A percentile compares a stretch with the other conserved stretches of the same genome.
phyloP scores from a whole-genome alignment of 768 basidiomycete species.

The Kwoniella bestiolae region DNA sequence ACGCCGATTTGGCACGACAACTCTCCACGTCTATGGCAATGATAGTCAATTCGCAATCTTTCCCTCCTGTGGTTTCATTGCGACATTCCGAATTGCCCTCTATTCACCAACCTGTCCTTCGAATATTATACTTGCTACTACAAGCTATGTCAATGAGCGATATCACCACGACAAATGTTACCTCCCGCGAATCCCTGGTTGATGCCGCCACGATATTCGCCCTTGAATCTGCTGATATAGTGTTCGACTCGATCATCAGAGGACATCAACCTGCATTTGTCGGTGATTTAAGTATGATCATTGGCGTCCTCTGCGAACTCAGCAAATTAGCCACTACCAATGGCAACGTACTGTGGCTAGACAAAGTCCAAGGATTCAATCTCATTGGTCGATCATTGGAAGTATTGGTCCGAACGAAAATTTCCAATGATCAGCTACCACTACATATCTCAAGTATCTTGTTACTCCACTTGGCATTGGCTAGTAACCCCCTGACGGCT shows the following conservation, averaged over 20 bases:
- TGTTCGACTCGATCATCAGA: constrained; percentile 34
- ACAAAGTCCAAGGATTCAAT: constrained; percentile 77
- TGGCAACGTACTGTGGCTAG: constrained; percentile 72
- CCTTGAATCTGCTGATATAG: constrained; percentile 59
- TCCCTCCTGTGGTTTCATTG: constrained; percentile 74
- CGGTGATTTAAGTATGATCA: constrained; percentile 35
- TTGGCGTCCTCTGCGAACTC: constrained; percentile 43
- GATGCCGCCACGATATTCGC: constrained; percentile 64
- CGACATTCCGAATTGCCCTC: constrained; percentile 67
- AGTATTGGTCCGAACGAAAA: constrained; percentile 69
- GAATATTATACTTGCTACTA: constrained; percentile 77
- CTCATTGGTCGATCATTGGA: constrained; percentile 76
- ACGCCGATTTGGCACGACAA: constrained; percentile 67
- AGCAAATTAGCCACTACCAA: constrained; percentile 16
- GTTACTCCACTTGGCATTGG: constrained; percentile 82
- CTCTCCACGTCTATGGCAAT: constrained; percentile 67
- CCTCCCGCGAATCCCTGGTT: constrained; percentile 68
- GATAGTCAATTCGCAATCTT: constrained; percentile 73
- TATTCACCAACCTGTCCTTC: constrained; percentile 79
- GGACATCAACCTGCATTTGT: constrained; percentile 15
- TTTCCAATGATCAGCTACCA: constrained; percentile 62
- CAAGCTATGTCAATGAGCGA: constrained; percentile 63
- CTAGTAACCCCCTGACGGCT: constrained; percentile 73
- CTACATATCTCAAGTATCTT: constrained; percentile 78
- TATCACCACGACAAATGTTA: constrained; percentile 28